These are phyloP conservation scores for Monosporozyma servazzii DNA, from an alignment of 805 yeast species.

Conservation along the genomic window DNA sequence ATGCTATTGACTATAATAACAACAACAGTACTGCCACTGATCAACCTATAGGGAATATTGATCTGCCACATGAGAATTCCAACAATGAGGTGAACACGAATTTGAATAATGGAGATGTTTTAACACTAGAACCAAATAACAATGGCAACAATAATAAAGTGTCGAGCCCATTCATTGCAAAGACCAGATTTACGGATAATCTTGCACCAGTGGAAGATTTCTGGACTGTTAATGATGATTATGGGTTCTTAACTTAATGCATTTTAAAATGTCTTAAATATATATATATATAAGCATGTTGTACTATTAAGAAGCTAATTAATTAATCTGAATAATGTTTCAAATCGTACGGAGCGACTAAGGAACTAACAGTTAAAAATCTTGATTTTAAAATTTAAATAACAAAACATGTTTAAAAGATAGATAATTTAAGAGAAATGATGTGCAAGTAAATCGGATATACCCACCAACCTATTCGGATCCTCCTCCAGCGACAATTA, in stretches of 20 bases:
- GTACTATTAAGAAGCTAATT: neutral
- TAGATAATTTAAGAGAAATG: too few species aligned
- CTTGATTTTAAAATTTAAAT: too few species aligned
- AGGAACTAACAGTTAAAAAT: too few species aligned
- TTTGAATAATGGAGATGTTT: neutral
- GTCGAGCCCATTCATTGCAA: neutral
- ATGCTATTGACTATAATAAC: neutral
- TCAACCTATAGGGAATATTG: neutral
- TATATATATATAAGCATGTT: neutral
- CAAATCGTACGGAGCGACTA: too few species aligned
- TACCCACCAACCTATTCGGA: too few species aligned
- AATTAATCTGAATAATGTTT: too few species aligned
- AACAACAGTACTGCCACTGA: neutral
- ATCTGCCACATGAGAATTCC: conserved; percentile 1
- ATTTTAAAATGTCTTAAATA: neutral
- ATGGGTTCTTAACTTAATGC: conserved; percentile 35
- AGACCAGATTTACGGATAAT: neutral
- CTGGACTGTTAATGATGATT: conserved; percentile 39
- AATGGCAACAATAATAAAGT: neutral
- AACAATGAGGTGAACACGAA: conserved; percentile 3
- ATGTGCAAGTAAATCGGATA: too few species aligned
- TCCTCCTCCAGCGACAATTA: too few species aligned
- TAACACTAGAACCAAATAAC: neutral
- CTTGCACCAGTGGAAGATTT: conserved; percentile 34
- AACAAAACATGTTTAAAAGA: too few species aligned